A percentile compares a stretch with the other conserved stretches of the same genome.
phyloP scores from a whole-genome alignment of 345 rosid genomes.

The Populus ilicifolia region DNA sequence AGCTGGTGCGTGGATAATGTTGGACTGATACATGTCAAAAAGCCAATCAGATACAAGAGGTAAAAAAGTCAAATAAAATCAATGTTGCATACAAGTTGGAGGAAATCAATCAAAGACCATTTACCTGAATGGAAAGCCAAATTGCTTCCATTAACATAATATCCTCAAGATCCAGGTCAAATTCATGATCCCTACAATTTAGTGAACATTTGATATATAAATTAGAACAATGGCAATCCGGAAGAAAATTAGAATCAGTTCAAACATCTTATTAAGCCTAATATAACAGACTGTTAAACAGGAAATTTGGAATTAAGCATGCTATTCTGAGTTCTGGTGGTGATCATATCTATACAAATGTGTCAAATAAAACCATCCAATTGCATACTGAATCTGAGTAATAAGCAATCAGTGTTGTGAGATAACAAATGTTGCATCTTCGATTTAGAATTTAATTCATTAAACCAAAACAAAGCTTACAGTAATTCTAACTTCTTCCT shows the following conservation, averaged over 20 bases:
- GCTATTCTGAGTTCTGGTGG: background rate
- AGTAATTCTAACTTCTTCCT: background rate
- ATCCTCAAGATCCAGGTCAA: constrained; percentile 94
- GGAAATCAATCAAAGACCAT: background rate
- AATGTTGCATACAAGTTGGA: background rate
- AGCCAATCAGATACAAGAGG: background rate
- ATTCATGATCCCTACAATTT: constrained; percentile 71
- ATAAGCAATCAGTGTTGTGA: background rate
- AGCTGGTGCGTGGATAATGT: background rate
- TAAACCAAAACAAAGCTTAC: background rate
- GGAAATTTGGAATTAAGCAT: background rate
- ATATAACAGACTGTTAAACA: background rate
- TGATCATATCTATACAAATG: background rate
- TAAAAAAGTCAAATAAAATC: background rate
- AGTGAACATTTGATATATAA: constrained; percentile 5
- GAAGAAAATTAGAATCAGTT: background rate
- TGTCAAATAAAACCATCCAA: background rate
- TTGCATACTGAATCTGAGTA: background rate
- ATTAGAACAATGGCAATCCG: background rate
- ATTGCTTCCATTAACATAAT: constrained; percentile 97
- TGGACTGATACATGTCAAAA: background rate
- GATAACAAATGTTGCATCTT: background rate
- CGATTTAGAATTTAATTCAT: background rate
- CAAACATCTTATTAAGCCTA: background rate
- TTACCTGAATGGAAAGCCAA: constrained; percentile 94